Evolutionary conservation across 2,329 filamentous ascomycete genomes (phyloP).

Genomic region (Phyllachora maydis): DNA sequence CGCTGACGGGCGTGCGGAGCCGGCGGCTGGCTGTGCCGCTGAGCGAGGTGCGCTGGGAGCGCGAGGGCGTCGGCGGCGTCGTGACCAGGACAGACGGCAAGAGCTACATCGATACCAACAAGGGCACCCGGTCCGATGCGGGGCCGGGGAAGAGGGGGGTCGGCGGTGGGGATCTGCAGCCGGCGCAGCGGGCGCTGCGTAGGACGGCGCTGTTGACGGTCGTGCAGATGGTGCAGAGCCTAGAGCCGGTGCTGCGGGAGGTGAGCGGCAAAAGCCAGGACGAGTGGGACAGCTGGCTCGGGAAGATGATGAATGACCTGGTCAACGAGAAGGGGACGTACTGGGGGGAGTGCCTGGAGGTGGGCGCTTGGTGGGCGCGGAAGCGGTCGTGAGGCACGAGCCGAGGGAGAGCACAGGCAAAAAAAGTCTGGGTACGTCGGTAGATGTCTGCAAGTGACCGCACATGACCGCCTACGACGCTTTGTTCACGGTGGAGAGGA

Average conservation of each 20-base stretch:
- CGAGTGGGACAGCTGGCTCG: slow-evolving; percentile 82
- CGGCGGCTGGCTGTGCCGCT: slow-evolving; percentile 74
- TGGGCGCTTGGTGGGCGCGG: slow-evolving; percentile 76
- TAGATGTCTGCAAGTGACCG: too few relatives aligned
- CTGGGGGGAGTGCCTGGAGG: slow-evolving; percentile 69
- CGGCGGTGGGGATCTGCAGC: slow-evolving; percentile 31
- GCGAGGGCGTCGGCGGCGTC: slow-evolving; percentile 45
- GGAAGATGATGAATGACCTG: slow-evolving; percentile 69
- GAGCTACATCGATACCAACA: slow-evolving; percentile 32
- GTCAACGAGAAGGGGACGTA: slow-evolving; percentile 59
- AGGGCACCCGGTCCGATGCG: slow-evolving; percentile 4
- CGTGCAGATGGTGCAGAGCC: slow-evolving; percentile 63
- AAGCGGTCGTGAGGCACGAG: too few relatives aligned
- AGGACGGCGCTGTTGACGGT: slow-evolving; percentile 65
- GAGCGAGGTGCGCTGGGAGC: slow-evolving; percentile 72
- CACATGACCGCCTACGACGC: background rate
- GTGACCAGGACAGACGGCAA: slow-evolving; percentile 39
- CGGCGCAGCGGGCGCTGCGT: slow-evolving; percentile 53
- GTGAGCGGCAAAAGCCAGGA: slow-evolving; percentile 72
- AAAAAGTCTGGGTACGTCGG: too few relatives aligned
- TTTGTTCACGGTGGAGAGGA: too few relatives aligned
- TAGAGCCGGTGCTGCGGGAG: slow-evolving; percentile 68
- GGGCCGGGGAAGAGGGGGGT: slow-evolving; percentile 11
- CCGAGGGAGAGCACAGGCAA: too few relatives aligned
- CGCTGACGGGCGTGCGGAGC: slow-evolving; percentile 45